A percentile compares a stretch with the other conserved stretches of the same genome.
These are phyloP conservation scores for Daldinia caldariorum DNA, from an alignment of 495 filamentous ascomycete species.

Conservation along the genomic window DNA sequence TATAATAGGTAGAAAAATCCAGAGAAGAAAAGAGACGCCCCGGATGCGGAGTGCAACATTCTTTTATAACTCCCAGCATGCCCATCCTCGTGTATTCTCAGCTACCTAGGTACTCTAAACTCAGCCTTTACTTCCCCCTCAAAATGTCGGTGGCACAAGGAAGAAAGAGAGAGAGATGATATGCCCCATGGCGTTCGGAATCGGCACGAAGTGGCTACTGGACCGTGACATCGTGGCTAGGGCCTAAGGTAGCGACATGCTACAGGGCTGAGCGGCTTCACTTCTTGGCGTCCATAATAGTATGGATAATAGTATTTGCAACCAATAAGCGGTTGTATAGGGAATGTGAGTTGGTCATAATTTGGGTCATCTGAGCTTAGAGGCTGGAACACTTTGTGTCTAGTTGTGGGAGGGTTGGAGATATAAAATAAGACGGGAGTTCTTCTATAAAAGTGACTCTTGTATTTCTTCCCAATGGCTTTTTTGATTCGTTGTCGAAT, in stretches of 20 bases:
- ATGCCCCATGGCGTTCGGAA: slow-evolving; percentile 22
- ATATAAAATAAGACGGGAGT: slow-evolving; percentile 1
- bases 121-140: slow-evolving; percentile 10
- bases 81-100: slow-evolving; percentile 24
- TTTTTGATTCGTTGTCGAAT: slow-evolving; percentile 1
- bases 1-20: slow-evolving; percentile 24
- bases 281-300: slow-evolving; percentile 17
- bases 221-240: slow-evolving; percentile 37
- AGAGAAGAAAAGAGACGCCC: slow-evolving; percentile 16
- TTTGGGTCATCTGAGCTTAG: slow-evolving; percentile 20
- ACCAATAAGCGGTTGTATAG: slow-evolving; percentile 28
- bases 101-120: slow-evolving; percentile 10
- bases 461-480: neutral
- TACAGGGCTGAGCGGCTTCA: slow-evolving; percentile 35
- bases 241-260: slow-evolving; percentile 11
- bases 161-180: slow-evolving; percentile 8
- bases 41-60: slow-evolving; percentile 18
- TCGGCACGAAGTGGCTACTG: slow-evolving; percentile 24
- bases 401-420: slow-evolving; percentile 13
- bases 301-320: slow-evolving; percentile 2
- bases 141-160: neutral
- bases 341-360: slow-evolving; percentile 29
- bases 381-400: neutral
- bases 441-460: slow-evolving; percentile 4
- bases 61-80: slow-evolving; percentile 33